Evolutionary conservation across 148 eudicot genomes (phyloP).

Genomic region (Vaccinium vitisidaea): DNA sequence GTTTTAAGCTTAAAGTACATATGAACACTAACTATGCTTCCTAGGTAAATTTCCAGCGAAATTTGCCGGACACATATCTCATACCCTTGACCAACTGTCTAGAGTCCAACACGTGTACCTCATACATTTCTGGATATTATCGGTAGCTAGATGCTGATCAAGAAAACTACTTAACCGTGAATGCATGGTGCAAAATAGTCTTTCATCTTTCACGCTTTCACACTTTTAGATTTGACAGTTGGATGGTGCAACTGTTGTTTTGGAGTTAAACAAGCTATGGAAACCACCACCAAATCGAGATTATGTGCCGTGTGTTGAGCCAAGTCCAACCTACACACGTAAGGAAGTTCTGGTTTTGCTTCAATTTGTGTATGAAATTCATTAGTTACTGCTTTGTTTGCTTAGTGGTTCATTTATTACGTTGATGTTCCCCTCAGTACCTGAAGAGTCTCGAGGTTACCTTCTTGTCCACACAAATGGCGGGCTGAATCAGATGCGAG

Average conservation of each 20-base stretch:
- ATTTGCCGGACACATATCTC: not conserved
- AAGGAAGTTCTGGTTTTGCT: constrained; percentile 15
- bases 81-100: not conserved
- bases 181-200: constrained; percentile 27
- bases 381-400: not conserved
- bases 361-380: constrained; percentile 1
- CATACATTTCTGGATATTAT: not conserved
- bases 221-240: constrained; percentile 83
- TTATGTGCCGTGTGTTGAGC: constrained; percentile 66
- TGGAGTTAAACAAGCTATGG: constrained; percentile 61
- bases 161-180: not conserved
- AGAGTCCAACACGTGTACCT: not conserved
- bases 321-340: constrained; percentile 58
- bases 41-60: no score
- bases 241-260: constrained; percentile 46
- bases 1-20: not conserved
- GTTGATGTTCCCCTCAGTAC: constrained; percentile 40
- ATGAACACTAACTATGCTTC: not conserved
- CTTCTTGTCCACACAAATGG: constrained; percentile 96
- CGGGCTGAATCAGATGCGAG: constrained; percentile 98
- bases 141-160: not conserved
- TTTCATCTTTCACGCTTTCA: constrained; percentile 53
- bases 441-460: constrained; percentile 62
- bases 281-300: constrained; percentile 77
- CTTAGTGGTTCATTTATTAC: constrained; percentile 13